Base-by-base conservation (phyloP, 208 protist genomes). In the Crithidia acanthocephali region DNA sequence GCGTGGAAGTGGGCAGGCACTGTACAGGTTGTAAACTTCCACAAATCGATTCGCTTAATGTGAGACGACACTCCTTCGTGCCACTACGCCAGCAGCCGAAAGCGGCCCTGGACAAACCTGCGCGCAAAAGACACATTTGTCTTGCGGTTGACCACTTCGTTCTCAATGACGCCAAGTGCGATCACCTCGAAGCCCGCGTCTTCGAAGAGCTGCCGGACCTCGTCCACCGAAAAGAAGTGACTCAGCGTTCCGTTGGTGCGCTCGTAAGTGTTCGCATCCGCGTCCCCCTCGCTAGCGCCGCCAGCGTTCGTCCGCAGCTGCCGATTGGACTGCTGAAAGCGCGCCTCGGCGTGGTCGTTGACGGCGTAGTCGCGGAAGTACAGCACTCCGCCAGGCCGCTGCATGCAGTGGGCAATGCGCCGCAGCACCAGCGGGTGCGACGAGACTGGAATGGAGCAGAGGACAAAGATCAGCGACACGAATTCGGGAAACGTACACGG, bases 391-490 rank as follows among this genome's bases (percentile, higher is more conserved):
- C 86, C 90, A 6, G 82, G 81, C 28, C 68, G 68, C 37, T 37
- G 27, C 85, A 97, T 90, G 60, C 87, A 91, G 8, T 50, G 60
- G 2, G 79, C 77, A 40, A 95, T 68, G 76, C 89, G 93, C 10
- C 52, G 61, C 42, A 95, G 35, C 28, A 93, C 86, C 1, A 78
- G 11, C 2, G 35, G 27, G 51, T 95, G 86, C 8, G 75, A 50
- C 13, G 81, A 80, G 22, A 91, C 84, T 2, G 92, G 81, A 60
- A 98, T 95, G 11, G 95, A 96, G 32, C 92, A 98, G 8, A 98
- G 79, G 1, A 98, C 95, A 84, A 98, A 98, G n/a, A 98, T 92
- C 68, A 98, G 90, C 2, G 94, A 94, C 4, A 95, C 92, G 35
- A 98, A 88, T 22, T 84, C 68, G 0, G 93, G 84, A 27, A 56